Conservation (phyloP, 2,329 filamentous ascomycete genomes). For the Nigrospora sphaerica region DNA sequence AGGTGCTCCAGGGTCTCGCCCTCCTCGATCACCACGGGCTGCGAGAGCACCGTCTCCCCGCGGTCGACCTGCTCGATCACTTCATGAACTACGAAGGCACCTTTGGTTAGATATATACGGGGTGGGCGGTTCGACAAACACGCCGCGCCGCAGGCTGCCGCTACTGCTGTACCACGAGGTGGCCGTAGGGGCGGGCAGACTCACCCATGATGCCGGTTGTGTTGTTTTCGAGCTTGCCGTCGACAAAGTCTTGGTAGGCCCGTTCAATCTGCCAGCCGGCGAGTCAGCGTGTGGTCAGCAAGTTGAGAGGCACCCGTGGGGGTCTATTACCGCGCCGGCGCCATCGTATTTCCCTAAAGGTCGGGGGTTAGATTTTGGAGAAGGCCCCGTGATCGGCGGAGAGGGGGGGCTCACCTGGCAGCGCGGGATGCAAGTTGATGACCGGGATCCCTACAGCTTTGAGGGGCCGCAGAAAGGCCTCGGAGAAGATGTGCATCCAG, state of each 20-base stretch:
- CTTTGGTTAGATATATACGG: background rate
- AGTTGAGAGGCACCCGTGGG: background rate
- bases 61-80: constrained; percentile 76
- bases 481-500: constrained; percentile 79
- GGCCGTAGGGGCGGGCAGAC: constrained; percentile 47
- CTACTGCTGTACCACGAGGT: background rate
- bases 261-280: constrained; percentile 42
- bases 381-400: constrained; percentile 28
- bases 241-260: constrained; percentile 56
- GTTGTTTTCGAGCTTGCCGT: constrained; percentile 48
- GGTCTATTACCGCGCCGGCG: constrained; percentile 39
- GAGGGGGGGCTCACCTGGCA: constrained; percentile 25
- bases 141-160: background rate
- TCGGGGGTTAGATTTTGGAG: too few species aligned
- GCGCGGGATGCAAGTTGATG: constrained; percentile 78
- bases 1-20: constrained; percentile 60
- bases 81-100: constrained; percentile 48
- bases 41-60: constrained; percentile 64
- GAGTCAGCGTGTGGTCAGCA: background rate
- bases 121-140: background rate
- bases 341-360: constrained; percentile 57
- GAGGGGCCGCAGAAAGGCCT: constrained; percentile 63
- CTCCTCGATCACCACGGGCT: constrained; percentile 59
- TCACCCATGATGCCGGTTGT: constrained; percentile 63
- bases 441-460: constrained; percentile 55